phyloP scores from a whole-genome alignment of 805 yeast species.

The Ogataea naganishii region DNA sequence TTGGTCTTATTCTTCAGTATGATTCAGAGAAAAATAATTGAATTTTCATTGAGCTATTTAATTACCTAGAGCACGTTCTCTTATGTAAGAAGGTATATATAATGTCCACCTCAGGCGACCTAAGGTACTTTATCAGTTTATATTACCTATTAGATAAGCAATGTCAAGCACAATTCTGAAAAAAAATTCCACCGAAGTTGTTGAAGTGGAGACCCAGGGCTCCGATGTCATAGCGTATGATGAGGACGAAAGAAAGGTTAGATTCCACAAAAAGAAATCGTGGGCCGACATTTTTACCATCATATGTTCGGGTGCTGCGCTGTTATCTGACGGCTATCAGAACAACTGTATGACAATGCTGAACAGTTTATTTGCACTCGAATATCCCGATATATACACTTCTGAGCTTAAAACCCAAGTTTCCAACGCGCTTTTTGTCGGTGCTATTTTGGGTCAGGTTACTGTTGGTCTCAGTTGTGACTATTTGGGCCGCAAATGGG shows the following conservation, averaged over 20 bases:
- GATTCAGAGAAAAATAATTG: too few relatives aligned
- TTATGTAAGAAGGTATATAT: too few relatives aligned
- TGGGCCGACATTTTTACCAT: slow-evolving; percentile 35
- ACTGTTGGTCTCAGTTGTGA: slow-evolving; percentile 49
- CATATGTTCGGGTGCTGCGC: slow-evolving; percentile 64
- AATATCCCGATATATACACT: slow-evolving; percentile 9
- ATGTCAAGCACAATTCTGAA: too few relatives aligned
- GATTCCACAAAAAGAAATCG: slow-evolving; percentile 19
- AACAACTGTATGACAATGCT: slow-evolving; percentile 19
- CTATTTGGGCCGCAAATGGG: slow-evolving; percentile 52
- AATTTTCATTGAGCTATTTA: too few relatives aligned
- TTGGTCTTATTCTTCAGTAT: too few relatives aligned
- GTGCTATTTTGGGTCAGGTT: slow-evolving; percentile 56
- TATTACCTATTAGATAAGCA: too few relatives aligned
- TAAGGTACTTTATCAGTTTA: too few relatives aligned
- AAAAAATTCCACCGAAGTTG: too few relatives aligned
- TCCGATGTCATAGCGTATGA: too few relatives aligned
- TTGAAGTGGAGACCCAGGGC: too few relatives aligned
- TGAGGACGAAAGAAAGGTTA: slow-evolving; percentile 8
- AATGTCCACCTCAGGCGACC: too few relatives aligned
- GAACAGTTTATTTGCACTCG: slow-evolving; percentile 13
- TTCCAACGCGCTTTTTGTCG: slow-evolving; percentile 37
- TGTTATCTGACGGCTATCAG: slow-evolving; percentile 48
- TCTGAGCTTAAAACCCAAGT: slow-evolving; percentile 16
- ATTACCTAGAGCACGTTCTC: too few relatives aligned